These are phyloP conservation scores for Panellus pusillus DNA, from an alignment of 768 basidiomycete species.

Conservation along the genomic window DNA sequence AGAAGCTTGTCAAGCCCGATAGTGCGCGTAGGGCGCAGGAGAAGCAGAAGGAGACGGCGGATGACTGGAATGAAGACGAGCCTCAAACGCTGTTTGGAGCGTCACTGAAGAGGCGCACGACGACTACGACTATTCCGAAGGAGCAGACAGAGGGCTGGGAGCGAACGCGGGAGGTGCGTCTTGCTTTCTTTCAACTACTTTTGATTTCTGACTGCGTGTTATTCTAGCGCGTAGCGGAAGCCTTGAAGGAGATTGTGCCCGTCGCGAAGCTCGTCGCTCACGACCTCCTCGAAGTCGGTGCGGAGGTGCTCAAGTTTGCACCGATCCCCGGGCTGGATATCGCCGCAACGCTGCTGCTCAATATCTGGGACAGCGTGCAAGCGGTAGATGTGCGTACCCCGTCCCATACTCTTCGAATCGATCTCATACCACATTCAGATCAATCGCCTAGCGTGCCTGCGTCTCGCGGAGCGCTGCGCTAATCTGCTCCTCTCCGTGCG, in stretches of 20 bases:
- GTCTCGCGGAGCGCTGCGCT: slow-evolving; percentile 62
- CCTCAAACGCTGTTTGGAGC: slow-evolving; percentile 5
- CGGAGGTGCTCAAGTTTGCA: slow-evolving; percentile 41
- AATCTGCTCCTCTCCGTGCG: slow-evolving; percentile 55
- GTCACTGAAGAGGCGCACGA: slow-evolving; percentile 2
- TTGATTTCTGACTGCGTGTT: background rate
- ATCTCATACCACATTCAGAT: slow-evolving; percentile 36
- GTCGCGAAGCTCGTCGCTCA: slow-evolving; percentile 33
- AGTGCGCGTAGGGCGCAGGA: too few relatives aligned
- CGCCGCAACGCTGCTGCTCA: slow-evolving; percentile 46
- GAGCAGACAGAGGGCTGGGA: slow-evolving; percentile 35
- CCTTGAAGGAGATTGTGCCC: slow-evolving; percentile 34
- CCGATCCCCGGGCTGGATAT: slow-evolving; percentile 53
- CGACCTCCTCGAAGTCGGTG: slow-evolving; percentile 36
- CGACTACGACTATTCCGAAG: slow-evolving; percentile 22
- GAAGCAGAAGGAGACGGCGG: background rate
- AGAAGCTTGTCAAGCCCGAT: background rate
- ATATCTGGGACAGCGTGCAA: slow-evolving; percentile 59
- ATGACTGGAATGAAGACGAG: slow-evolving; percentile 8
- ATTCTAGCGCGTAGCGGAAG: slow-evolving; percentile 30
- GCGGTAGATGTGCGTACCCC: slow-evolving; percentile 50
- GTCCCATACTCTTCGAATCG: background rate
- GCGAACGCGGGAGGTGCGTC: slow-evolving; percentile 31
- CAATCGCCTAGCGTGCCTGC: slow-evolving; percentile 61
- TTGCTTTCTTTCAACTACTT: background rate